These are phyloP conservation scores for Coniochaeta sp. DNA, from an alignment of 2,329 filamentous ascomycete genomes.

Conservation along the genomic window DNA sequence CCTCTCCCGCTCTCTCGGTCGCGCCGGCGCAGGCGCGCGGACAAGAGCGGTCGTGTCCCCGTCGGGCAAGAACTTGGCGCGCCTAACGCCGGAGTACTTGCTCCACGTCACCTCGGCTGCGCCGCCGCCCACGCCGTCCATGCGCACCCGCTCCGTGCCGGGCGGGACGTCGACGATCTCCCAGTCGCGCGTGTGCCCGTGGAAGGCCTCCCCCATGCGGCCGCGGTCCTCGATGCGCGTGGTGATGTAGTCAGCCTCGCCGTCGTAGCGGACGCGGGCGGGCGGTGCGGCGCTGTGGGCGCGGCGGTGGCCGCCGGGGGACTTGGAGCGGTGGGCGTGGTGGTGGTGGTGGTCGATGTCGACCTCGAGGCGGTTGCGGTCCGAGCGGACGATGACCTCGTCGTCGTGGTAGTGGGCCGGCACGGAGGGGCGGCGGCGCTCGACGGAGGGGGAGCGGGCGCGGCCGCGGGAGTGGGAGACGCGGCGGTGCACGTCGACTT, in stretches of 20 bases:
- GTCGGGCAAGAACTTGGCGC: conserved; percentile 67
- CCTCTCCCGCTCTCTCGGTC: conserved; percentile 16
- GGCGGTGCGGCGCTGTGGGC: conserved; percentile 43
- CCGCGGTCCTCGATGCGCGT: conserved; percentile 51
- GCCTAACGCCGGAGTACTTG: conserved; percentile 69
- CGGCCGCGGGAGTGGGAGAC: conserved; percentile 32
- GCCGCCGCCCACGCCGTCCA: conserved; percentile 74
- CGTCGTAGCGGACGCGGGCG: conserved; percentile 48
- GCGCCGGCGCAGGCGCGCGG: conserved; percentile 16
- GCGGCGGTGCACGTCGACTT: conserved; percentile 47
- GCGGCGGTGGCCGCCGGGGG: conserved; percentile 32
- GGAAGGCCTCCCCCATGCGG: conserved; percentile 65
- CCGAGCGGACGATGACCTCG: conserved; percentile 57
- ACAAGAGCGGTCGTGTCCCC: conserved; percentile 38
- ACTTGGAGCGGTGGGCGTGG: conserved; percentile 19
- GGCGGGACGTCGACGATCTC: conserved; percentile 77
- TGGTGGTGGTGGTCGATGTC: conserved; percentile 29
- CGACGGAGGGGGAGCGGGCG: conserved; percentile 27
- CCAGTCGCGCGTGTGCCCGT: conserved; percentile 72
- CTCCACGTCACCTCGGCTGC: conserved; percentile 72
- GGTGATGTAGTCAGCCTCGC: conserved; percentile 59
- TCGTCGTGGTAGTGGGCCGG: conserved; percentile 43
- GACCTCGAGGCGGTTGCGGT: conserved; percentile 40
- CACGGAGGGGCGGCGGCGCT: conserved; percentile 31
- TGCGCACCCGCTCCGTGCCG: conserved; percentile 72